phyloP scores from a whole-genome alignment of 768 basidiomycete genomes.

The Tephrocybe sp. region DNA sequence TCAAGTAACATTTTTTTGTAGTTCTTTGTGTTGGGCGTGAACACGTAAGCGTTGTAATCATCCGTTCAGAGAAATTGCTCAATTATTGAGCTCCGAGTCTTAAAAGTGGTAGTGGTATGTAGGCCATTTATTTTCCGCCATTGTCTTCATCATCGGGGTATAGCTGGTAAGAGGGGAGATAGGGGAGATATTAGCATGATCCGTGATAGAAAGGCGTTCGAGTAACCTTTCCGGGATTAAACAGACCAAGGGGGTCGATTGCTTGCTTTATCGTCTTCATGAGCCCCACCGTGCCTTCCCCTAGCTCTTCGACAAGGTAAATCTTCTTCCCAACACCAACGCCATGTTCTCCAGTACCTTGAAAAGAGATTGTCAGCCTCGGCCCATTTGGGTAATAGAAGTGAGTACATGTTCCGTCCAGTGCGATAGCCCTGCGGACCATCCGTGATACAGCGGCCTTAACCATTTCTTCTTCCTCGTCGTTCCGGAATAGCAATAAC shows the following conservation, averaged over 20 bases:
- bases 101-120: neutral
- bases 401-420: constrained; percentile 70
- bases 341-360: constrained; percentile 82
- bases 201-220: neutral
- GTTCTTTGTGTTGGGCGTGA: constrained; percentile 8
- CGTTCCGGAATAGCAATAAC: constrained; percentile 53
- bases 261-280: constrained; percentile 81
- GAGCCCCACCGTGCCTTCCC: constrained; percentile 74
- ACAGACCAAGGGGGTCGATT: constrained; percentile 70
- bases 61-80: neutral
- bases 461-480: constrained; percentile 46
- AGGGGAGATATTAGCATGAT: too few species aligned
- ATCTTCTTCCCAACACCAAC: constrained; percentile 83
- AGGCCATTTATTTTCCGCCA: neutral
- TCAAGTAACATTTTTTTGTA: constrained; percentile 19
- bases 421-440: constrained; percentile 62
- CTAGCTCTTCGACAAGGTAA: constrained; percentile 80
- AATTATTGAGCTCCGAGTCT: neutral
- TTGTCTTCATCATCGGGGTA: constrained; percentile 17
- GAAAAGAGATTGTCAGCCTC: constrained; percentile 2
- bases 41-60: constrained; percentile 1
- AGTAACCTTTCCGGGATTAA: constrained; percentile 81
- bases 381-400: neutral
- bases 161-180: too few species aligned
- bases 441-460: constrained; percentile 53